Percentiles rank a stretch among this genome's conserved stretches.
Evolutionary conservation across 495 filamentous ascomycete species (phyloP).

Genomic region (Xylaria bambusicola): DNA sequence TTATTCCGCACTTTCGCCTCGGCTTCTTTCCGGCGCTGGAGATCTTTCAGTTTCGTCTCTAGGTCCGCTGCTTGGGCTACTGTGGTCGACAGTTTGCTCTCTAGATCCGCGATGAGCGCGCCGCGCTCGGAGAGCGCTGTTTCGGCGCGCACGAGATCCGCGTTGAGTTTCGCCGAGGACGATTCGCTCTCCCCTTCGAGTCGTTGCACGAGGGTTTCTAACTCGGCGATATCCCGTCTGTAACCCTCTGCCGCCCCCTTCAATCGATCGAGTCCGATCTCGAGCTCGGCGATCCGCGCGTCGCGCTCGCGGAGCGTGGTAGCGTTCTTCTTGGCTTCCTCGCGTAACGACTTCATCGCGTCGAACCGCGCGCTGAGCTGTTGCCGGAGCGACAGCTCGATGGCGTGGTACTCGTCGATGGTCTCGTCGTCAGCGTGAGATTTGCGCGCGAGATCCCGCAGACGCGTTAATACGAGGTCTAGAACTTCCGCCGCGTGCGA

Average conservation of each 20-base stretch:
- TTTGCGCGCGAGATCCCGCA: slow-evolving; percentile 48
- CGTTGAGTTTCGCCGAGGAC: slow-evolving; percentile 21
- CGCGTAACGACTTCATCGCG: slow-evolving; percentile 42
- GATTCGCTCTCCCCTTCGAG: slow-evolving; percentile 12
- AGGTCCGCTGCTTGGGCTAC: slow-evolving; percentile 34
- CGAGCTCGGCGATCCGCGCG: slow-evolving; percentile 58
- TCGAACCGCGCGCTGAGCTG: slow-evolving; percentile 48
- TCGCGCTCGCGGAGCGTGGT: slow-evolving; percentile 38
- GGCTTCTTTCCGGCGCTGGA: slow-evolving; percentile 40
- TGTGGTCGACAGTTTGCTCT: slow-evolving; percentile 30
- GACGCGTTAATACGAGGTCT: slow-evolving; percentile 43
- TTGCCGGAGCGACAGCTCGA: slow-evolving; percentile 47
- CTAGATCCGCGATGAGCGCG: slow-evolving; percentile 39
- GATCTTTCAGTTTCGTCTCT: slow-evolving; percentile 42
- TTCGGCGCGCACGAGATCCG: too few relatives aligned
- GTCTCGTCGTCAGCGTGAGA: slow-evolving; percentile 53
- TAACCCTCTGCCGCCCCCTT: slow-evolving; percentile 65
- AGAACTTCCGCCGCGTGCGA: slow-evolving; percentile 51
- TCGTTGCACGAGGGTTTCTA: slow-evolving; percentile 47
- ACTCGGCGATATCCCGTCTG: slow-evolving; percentile 60
- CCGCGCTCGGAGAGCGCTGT: slow-evolving; percentile 44
- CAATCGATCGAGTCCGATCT: slow-evolving; percentile 60
- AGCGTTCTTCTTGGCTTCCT: slow-evolving; percentile 49
- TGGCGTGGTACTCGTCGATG: slow-evolving; percentile 58
- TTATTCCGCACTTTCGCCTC: slow-evolving; percentile 42